Conservation (phyloP, 2,329 filamentous ascomycete species). For the Diplodia intermedia region DNA sequence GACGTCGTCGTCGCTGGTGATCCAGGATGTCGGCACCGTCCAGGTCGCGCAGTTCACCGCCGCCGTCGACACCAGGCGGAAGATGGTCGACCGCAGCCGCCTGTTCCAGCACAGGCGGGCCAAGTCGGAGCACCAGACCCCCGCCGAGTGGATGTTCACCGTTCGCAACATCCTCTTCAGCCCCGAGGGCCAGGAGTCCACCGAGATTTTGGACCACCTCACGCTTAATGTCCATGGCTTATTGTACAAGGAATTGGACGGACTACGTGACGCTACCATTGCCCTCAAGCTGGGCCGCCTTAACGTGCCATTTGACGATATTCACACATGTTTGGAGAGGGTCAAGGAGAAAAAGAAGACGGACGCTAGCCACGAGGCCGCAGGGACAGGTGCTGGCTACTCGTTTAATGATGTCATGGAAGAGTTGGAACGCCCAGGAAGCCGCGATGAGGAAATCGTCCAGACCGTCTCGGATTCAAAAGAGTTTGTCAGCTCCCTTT, state of each 20-base stretch:
- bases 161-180: slow-evolving; percentile 88
- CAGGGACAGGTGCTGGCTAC: slow-evolving; percentile 58
- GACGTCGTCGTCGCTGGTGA: slow-evolving; percentile 75
- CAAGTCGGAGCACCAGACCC: slow-evolving; percentile 66
- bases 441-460: slow-evolving; percentile 71
- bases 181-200: slow-evolving; percentile 79
- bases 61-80: slow-evolving; percentile 87
- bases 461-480: slow-evolving; percentile 90
- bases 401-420: slow-evolving; percentile 76
- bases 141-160: slow-evolving; percentile 93
- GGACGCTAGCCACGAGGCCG: slow-evolving; percentile 36
- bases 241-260: slow-evolving; percentile 82
- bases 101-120: slow-evolving; percentile 74
- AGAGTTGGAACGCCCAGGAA: slow-evolving; percentile 74
- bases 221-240: slow-evolving; percentile 91
- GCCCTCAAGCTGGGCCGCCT: slow-evolving; percentile 89
- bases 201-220: slow-evolving; percentile 86
- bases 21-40: slow-evolving; percentile 82
- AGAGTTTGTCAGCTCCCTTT: slow-evolving; percentile 86
- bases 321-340: slow-evolving; percentile 67
- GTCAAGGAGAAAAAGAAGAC: slow-evolving; percentile 56
- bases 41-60: slow-evolving; percentile 85
- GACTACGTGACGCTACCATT: slow-evolving; percentile 86
- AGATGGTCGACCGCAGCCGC: slow-evolving; percentile 88
- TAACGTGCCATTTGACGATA: slow-evolving; percentile 88